Base-by-base conservation (phyloP, 139 green algal species). In the Chlamydomonas sp. region DNA sequence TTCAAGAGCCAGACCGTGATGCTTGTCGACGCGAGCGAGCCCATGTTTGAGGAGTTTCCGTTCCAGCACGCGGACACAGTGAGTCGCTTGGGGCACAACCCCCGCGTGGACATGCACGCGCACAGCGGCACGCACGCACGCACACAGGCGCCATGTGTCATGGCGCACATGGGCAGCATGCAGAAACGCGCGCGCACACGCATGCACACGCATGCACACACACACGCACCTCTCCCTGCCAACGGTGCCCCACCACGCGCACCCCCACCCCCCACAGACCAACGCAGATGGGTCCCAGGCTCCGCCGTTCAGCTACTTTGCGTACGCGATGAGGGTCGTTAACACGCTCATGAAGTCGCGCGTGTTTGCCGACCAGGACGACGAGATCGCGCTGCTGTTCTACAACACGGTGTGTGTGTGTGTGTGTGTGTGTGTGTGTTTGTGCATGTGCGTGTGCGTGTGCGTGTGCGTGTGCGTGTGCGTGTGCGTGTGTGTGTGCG, bases 241-340 rank as follows among this genome's bases (percentile, higher is more conserved):
- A n/a, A n/a, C n/a, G n/a, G n/a, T n/a, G n/a, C n/a, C n/a, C n/a
- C n/a, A n/a, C n/a, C n/a, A n/a, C n/a, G n/a, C n/a, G n/a, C n/a
- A n/a, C n/a, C n/a, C n/a, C n/a, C n/a, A n/a, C n/a, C n/a, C n/a
- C n/a, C n/a, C n/a, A n/a, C n/a, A n/a, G n/a, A n/a, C n/a, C n/a
- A n/a, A n/a, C n/a, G n/a, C n/a, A n/a, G n/a, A n/a, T n/a, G n/a
- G n/a, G n/a, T n/a, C n/a, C n/a, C n/a, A n/a, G n/a, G n/a, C n/a
- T n/a, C n/a, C n/a, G n/a, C n/a, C n/a, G n/a, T n/a, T n/a, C 29
- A 43, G 20, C 33, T 66, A 66, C 59, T 66, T 66, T 33, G 39
- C 59, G 13, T 66, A 66, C 29, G 59, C 59, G 10, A 39, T 66
- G 10, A 4, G 5, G 5, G 26, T 39, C 16, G 29, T 66, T 22